Evolutionary conservation across 2,329 filamentous ascomycete species (phyloP), one percentile per base, ranked within the genome.

Genomic region (Penicillium sp.): DNA sequence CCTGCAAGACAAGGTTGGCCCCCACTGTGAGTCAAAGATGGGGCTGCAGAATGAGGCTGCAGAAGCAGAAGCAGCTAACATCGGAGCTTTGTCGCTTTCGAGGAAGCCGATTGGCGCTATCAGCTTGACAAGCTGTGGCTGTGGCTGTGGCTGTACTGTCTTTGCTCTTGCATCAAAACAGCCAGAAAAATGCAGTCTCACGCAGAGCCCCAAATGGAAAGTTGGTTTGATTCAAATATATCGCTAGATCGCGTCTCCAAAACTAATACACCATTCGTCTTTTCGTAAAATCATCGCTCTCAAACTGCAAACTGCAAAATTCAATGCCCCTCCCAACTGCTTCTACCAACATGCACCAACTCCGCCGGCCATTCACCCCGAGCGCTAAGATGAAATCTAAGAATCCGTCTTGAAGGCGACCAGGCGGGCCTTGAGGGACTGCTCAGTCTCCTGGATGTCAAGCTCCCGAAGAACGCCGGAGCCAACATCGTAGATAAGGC

Each of bases 401-500:
- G 4, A 40, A 7, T 62, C 63, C 9, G 62, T 72, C 59, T 71
- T 71, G 65, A 77, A 78, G 15, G 73, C 70, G 9, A 67, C 64
- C 55, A 73, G 53, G 13, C 76, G 68, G 9, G 62, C 64, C 65
- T 69, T 73, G 49, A 72, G 66, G 23, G 64, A 62, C 10, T 72
- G 71, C 51, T 75, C 66, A 13, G 70, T 63, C 54, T 78, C 75
- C 32, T 73, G 61, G 6, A 69, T 73, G 17, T 81, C 78, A 52
- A 86, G 59, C 53, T 83, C 75, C 49, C 79, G 75, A 61, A 86
- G 70, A 40, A 78, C 67, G n/a, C 82, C 83, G 20, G 69, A 78
- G 4, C 68, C 80, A 52, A 86, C 77, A 63, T 94, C 86, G 68
- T 90, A 93, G 12, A 95, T 77, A 46, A 86, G 79, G n/a, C 89